phyloP scores from a whole-genome alignment of 495 filamentous ascomycete species.

The Tuber borchii region DNA sequence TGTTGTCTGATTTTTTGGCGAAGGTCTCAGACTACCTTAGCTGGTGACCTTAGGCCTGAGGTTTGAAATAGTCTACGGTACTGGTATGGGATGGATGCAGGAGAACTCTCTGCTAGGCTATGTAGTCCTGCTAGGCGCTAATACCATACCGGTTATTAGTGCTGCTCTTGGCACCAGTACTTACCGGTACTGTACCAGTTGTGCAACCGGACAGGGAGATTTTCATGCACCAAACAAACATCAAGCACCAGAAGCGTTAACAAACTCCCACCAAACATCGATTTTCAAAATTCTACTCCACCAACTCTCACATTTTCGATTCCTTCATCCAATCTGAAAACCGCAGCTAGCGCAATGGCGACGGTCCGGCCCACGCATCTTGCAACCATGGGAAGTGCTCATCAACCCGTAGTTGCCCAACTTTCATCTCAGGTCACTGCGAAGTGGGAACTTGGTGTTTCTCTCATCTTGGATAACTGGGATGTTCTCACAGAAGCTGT shows the following conservation, averaged over 20 bases:
- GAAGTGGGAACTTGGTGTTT: constrained; percentile 75
- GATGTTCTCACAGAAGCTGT: constrained; percentile 78
- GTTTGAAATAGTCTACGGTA: neutral
- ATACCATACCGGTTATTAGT: neutral
- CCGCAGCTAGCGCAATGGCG: neutral
- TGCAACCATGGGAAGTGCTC: neutral
- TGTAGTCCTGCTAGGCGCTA: too few species aligned
- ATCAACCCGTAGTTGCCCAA: neutral
- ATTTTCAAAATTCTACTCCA: neutral
- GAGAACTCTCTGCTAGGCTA: neutral
- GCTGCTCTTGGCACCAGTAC: neutral
- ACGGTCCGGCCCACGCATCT: neutral
- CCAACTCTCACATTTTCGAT: neutral
- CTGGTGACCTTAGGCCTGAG: neutral
- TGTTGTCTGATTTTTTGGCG: neutral
- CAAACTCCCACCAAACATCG: neutral
- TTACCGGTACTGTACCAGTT: too few species aligned
- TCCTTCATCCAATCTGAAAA: neutral
- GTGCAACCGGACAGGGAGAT: neutral
- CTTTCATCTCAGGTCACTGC: constrained; percentile 8
- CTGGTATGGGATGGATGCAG: neutral
- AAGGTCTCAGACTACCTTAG: neutral
- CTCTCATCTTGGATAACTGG: constrained; percentile 75
- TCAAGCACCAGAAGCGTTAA: neutral
- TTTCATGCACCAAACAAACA: neutral